These are phyloP conservation scores for Naematelia aurantialba DNA, from an alignment of 768 basidiomycete species.

Conservation along the genomic window DNA sequence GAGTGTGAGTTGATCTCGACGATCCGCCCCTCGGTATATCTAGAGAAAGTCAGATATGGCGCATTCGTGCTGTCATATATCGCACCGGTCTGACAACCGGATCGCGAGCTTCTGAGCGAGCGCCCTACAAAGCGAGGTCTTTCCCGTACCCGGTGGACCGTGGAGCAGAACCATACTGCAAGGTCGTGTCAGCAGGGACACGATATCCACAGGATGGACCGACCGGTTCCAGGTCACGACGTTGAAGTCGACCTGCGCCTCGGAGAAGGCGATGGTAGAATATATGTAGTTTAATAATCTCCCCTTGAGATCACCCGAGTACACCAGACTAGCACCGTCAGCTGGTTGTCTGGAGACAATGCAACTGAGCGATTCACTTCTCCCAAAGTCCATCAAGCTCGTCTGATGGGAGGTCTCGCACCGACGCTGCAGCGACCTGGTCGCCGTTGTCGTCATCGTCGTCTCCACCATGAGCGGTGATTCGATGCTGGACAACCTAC, in stretches of 20 bases:
- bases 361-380: constrained; percentile 51
- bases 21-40: constrained; percentile 79
- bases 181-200: constrained; percentile 3
- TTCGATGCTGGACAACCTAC: constrained; percentile 20
- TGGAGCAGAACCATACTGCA: constrained; percentile 76
- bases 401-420: constrained; percentile 79
- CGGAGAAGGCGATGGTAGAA: constrained; percentile 87
- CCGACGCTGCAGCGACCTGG: constrained; percentile 78
- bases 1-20: constrained; percentile 98
- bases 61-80: not conserved
- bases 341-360: not conserved
- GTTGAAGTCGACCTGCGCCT: constrained; percentile 60
- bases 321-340: constrained; percentile 61
- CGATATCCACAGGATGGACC: constrained; percentile 3
- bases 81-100: constrained; percentile 75
- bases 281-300: constrained; percentile 90
- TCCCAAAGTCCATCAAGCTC: constrained; percentile 87
- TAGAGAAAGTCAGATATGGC: constrained; percentile 43
- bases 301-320: constrained; percentile 73
- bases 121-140: constrained; percentile 90
- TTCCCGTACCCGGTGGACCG: constrained; percentile 96
- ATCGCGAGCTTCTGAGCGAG: constrained; percentile 93
- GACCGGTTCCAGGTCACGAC: constrained; percentile 89
- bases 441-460: constrained; percentile 60
- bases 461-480: constrained; percentile 28